Evolutionary conservation across 2,329 filamentous ascomycete species (phyloP), one percentile per base, ranked within the genome.

Genomic region (Cordyceps militaris): DNA sequence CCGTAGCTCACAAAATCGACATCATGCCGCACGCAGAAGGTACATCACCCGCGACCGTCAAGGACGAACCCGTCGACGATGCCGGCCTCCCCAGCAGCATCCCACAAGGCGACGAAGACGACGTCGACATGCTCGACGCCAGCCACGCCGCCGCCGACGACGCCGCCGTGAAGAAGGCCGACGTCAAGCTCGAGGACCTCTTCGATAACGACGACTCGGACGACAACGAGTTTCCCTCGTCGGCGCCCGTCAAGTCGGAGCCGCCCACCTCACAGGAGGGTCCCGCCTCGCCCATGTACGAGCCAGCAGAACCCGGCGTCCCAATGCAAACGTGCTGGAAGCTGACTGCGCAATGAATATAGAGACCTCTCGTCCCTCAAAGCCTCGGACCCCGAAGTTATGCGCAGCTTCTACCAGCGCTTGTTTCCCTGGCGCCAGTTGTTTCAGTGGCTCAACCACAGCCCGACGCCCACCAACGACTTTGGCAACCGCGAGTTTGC

Each of bases 371-470:
- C 71, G 14, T 66, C 71, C 0, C 65, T 78, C 34, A 76, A 73
- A 38, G 78, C 81, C 43, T 88, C 85, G 40, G 90, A 96, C 64
- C 85, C 89, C 1, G 89, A 92, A 67, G 82, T 95, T 11, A 91
- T 97, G 85, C 85, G 89, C 66, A 89, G 88, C 62, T 99, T 97
- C 76, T 99, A 99, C 71, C 89, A 96, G 69, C 89, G 94, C 49
- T 79, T 99, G 38, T 97, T 97, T 66, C 94, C 94, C 4, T 99
- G 96, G 79, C 85, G 92, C 60, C 88, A 90, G 61, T 84, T 97
- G 21, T 99, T 97, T 74, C 92, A 97, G 71, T 99, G 94, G 94
- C 83, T 99, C 49, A 99, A 97, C 69, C 94, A 97, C 73, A 90
- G 89, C 56, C 87, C 91, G 7, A 85, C 85, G 7, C 92, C 94